Evolutionary conservation across 345 rosid species (phyloP).

Genomic region (Moricandia moricandioides): DNA sequence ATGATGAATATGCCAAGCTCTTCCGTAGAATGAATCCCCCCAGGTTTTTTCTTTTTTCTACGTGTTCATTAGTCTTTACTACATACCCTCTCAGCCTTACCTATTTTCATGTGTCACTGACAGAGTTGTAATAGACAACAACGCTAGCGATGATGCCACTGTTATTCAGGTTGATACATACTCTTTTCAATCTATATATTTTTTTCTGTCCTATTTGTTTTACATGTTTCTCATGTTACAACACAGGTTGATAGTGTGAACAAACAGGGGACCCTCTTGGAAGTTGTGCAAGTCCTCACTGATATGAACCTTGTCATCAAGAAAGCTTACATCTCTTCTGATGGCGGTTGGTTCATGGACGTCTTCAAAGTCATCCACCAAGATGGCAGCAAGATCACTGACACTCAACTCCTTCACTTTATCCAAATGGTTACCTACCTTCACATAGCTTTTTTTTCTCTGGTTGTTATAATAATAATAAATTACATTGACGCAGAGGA

Average conservation of each 20-base stretch:
- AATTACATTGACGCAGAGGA: slow-evolving; percentile 47
- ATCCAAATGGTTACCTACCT: slow-evolving; percentile 57
- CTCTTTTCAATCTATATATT: background rate
- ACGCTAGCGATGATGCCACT: slow-evolving; percentile 65
- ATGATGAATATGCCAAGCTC: slow-evolving; percentile 84
- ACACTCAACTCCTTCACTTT: slow-evolving; percentile 50
- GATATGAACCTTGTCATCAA: slow-evolving; percentile 80
- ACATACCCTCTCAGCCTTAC: background rate
- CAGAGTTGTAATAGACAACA: slow-evolving; percentile 85
- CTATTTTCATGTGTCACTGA: slow-evolving; percentile 11
- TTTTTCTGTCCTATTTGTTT: background rate
- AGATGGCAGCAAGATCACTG: slow-evolving; percentile 65
- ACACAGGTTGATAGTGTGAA: slow-evolving; percentile 74
- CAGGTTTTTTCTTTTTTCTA: slow-evolving; percentile 34
- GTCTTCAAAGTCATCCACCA: slow-evolving; percentile 76
- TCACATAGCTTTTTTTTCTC: background rate
- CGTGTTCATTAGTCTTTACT: background rate
- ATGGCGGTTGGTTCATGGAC: slow-evolving; percentile 97
- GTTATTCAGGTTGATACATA: slow-evolving; percentile 53
- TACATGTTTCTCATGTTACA: background rate
- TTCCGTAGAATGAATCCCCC: slow-evolving; percentile 90
- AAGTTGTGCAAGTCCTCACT: slow-evolving; percentile 85
- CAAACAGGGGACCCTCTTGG: slow-evolving; percentile 83
- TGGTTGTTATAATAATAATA: background rate
- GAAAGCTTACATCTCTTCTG: slow-evolving; percentile 87